Evolutionary conservation across 2,329 filamentous ascomycete genomes (phyloP).

Genomic region (Emergomyces orientalis): DNA sequence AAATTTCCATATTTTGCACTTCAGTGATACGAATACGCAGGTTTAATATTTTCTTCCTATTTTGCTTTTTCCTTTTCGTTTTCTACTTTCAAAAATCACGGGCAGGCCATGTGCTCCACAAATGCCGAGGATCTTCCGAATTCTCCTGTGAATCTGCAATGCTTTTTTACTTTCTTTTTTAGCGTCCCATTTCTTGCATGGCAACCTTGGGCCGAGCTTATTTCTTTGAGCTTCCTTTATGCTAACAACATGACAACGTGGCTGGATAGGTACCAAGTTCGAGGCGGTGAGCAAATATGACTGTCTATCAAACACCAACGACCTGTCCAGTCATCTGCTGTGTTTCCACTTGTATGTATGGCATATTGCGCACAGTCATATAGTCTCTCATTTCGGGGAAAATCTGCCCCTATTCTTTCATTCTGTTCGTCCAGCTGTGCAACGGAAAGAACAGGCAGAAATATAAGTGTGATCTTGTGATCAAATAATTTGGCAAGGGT

Average conservation of each 20-base stretch:
- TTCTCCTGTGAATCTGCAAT: not conserved
- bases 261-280: not conserved
- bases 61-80: not conserved
- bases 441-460: not conserved
- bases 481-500: not conserved
- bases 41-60: not conserved
- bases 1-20: not conserved
- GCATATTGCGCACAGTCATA: not conserved
- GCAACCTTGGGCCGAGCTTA: not conserved
- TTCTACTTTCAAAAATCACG: not conserved
- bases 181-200: not conserved
- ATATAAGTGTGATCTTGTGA: not conserved
- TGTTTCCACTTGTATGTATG: not conserved
- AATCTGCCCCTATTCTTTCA: not conserved
- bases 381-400: not conserved
- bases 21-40: not conserved
- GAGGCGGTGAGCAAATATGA: not conserved
- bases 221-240: not conserved
- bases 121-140: not conserved
- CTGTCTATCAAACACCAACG: not conserved
- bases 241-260: not conserved
- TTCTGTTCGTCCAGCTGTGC: constrained; percentile 1
- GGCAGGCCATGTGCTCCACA: not conserved
- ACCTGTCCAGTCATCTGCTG: not conserved
- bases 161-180: not conserved